Base-by-base conservation (phyloP, 2,329 filamentous ascomycete species). In the Monosporascus cannonballus region DNA sequence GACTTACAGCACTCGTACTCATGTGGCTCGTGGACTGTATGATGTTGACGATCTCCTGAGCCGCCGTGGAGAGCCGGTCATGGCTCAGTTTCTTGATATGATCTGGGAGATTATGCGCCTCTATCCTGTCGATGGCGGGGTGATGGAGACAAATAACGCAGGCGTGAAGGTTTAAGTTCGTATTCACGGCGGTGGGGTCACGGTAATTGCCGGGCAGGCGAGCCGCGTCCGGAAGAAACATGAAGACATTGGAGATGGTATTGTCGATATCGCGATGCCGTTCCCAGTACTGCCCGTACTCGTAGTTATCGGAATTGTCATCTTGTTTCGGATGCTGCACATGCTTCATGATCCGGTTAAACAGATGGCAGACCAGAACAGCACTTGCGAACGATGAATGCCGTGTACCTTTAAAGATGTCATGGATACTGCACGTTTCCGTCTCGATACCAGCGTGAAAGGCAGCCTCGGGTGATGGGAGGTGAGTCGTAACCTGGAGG, bases 111-210 rank as follows among this genome's bases (percentile, higher is more conserved):
- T 80, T 78, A 64, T 92, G 78, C 62, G 85, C 86, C 51, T 91
- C 86, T 1, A 87, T 87, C 64, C 89, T 92, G 70, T 92, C 90
- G 8, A 94, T 85, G 1, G 92, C 91, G 1, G 90, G 89, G 68
- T 95, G 90, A 64, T 96, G 92, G 5, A 96, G 76, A 66, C 90
- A 95, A 50, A 96, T 96, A 8, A 88, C 82, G 1, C 89, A 87
- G 1, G 91, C 90, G 64, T 96, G 92, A 3, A 96, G 81, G 64
- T 89, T 91, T 76, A 96, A 86, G 58, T 96, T 96, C 49, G 86
- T 77, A 65, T 96, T 92, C 0, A 96, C 79, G 6, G 90, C 83
- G 46, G 89, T 85, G 1, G 86, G 78, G 59, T 96, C 82, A 39
- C 79, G 76, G 49, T 89, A 72, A 14, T 86, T 85, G 25, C 76